Conservation (phyloP, 108 stramenopile genomes). For the Nitzschia sp. region DNA sequence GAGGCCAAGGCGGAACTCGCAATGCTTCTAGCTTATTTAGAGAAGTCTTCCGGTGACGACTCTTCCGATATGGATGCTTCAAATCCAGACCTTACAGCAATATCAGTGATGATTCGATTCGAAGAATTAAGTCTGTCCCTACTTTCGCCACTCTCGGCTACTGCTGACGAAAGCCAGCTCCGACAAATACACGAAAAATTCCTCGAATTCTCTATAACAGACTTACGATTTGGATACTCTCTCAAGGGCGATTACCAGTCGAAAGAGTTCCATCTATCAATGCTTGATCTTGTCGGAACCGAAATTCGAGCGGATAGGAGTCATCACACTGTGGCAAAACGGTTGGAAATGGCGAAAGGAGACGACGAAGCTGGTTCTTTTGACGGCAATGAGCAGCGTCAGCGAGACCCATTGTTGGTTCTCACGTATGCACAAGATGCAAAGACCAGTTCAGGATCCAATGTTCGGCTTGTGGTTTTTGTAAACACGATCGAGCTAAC, state of each 20-base stretch:
- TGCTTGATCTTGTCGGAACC: conserved; percentile 35
- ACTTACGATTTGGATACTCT: conserved; percentile 12
- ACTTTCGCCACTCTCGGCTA: conserved; percentile 31
- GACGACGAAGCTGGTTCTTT: background rate
- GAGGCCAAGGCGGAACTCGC: conserved; percentile 37
- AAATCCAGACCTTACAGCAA: conserved; percentile 20
- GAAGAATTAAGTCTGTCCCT: conserved; percentile 41
- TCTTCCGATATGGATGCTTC: conserved; percentile 1
- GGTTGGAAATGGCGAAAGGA: background rate
- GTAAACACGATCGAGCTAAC: conserved; percentile 33
- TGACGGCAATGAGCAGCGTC: background rate
- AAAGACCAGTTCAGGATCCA: conserved; percentile 14
- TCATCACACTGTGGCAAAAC: conserved; percentile 27
- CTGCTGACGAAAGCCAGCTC: conserved; percentile 24
- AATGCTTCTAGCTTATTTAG: conserved; percentile 37
- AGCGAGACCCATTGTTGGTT: conserved; percentile 27
- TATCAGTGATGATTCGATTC: conserved; percentile 35
- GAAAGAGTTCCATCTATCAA: conserved; percentile 27
- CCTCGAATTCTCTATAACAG: conserved; percentile 34
- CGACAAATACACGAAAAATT: conserved; percentile 42
- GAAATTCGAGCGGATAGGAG: conserved; percentile 41
- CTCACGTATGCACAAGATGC: conserved; percentile 28
- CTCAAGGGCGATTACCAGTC: conserved; percentile 54
- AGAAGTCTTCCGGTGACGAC: conserved; percentile 19
- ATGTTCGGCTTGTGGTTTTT: conserved; percentile 19